Percentiles rank a stretch among this genome's conserved stretches.
phyloP scores from a whole-genome alignment of 2,329 filamentous ascomycete genomes.

The Sclerotinia subarctica region DNA sequence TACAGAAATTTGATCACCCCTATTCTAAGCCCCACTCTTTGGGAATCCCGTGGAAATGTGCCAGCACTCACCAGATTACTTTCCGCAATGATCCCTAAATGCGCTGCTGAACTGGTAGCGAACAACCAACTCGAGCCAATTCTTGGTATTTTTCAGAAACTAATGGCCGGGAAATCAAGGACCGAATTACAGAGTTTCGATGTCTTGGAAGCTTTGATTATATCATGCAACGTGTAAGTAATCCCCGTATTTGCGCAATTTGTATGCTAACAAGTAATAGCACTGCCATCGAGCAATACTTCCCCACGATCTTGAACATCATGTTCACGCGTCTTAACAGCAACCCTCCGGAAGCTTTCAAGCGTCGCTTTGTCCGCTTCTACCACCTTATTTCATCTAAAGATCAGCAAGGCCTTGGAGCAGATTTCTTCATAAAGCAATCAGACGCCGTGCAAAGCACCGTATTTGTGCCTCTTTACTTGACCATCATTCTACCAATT shows the following conservation, averaged over 20 bases:
- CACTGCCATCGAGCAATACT: conserved; percentile 54
- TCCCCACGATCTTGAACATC: conserved; percentile 67
- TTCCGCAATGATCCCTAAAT: conserved; percentile 77
- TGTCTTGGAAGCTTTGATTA: conserved; percentile 76
- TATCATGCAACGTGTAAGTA: conserved; percentile 66
- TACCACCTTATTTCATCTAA: conserved; percentile 86
- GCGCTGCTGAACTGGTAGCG: conserved; percentile 66
- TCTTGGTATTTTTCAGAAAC: conserved; percentile 92
- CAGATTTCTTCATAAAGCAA: conserved; percentile 85
- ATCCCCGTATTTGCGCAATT: conserved; percentile 12
- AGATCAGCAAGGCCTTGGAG: conserved; percentile 70
- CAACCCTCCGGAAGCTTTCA: conserved; percentile 72
- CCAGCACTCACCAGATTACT: conserved; percentile 85
- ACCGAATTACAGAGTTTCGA: conserved; percentile 88
- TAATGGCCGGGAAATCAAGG: conserved; percentile 57
- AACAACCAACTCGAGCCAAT: conserved; percentile 83
- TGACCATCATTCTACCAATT: conserved; percentile 79
- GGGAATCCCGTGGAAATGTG: conserved; percentile 91
- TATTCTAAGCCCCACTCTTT: conserved; percentile 75
- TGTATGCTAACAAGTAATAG: conserved; percentile 43
- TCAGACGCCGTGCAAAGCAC: conserved; percentile 78
- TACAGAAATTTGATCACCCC: conserved; percentile 77
- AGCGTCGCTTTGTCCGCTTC: conserved; percentile 85
- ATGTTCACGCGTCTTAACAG: conserved; percentile 67
- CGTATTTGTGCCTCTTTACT: conserved; percentile 82